phyloP scores from a whole-genome alignment of 805 yeast genomes.

The Grigorovia transvaalensis region DNA sequence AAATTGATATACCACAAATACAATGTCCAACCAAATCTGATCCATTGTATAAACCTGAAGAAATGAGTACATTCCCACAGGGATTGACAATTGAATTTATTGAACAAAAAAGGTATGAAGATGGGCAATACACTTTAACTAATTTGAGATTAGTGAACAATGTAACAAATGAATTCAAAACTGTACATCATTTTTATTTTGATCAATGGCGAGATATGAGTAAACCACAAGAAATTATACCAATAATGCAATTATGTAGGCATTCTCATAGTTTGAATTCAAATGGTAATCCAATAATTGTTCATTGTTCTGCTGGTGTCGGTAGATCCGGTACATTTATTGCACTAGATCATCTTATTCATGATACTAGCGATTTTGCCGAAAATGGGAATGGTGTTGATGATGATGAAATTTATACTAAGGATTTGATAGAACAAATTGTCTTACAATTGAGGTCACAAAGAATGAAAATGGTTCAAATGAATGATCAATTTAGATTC shows the following conservation, averaged over 20 bases:
- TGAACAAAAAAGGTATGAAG: conserved; percentile 12
- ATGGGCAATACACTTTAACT: conserved; percentile 16
- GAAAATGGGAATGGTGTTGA: background rate
- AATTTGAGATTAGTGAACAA: conserved; percentile 14
- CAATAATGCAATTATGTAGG: conserved; percentile 25
- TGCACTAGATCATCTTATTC: conserved; percentile 33
- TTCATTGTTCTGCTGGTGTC: conserved; percentile 96
- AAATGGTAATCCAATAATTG: conserved; percentile 43
- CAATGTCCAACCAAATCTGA: conserved; percentile 18
- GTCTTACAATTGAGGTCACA: conserved; percentile 26
- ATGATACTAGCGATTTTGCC: conserved; percentile 20
- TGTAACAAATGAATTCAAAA: conserved; percentile 28
- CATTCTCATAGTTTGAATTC: conserved; percentile 24
- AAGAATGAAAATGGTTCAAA: conserved; percentile 30
- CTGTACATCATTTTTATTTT: conserved; percentile 56
- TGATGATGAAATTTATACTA: conserved; percentile 10
- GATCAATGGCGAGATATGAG: conserved; percentile 80
- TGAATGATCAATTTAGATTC: conserved; percentile 25
- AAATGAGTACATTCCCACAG: conserved; percentile 14
- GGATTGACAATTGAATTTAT: conserved; percentile 15
- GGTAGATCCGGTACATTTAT: conserved; percentile 92
- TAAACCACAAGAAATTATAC: conserved; percentile 37
- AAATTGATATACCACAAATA: conserved; percentile 5
- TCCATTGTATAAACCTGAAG: conserved; percentile 4
- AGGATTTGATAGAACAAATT: conserved; percentile 27